phyloP scores from a whole-genome alignment of 2,329 filamentous ascomycete species.

The Pezicula rhizophila region DNA sequence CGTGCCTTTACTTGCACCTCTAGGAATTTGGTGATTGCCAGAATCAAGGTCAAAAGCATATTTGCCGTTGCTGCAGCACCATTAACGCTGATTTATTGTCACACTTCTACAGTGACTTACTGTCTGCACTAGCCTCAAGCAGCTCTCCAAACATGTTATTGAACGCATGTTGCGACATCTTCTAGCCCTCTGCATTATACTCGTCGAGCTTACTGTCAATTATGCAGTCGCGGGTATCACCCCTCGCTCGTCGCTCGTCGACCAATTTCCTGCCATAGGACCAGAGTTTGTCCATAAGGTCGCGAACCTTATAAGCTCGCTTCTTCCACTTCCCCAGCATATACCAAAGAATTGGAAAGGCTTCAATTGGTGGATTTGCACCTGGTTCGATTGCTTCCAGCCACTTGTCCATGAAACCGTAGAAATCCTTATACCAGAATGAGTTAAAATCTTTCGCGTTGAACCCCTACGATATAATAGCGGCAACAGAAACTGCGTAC shows the following conservation, averaged over 20 bases:
- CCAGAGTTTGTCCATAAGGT: not conserved
- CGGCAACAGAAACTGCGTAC: not conserved
- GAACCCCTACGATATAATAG: not conserved
- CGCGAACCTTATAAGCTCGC: not conserved
- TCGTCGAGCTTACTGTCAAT: not conserved
- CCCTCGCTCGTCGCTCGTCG: not conserved
- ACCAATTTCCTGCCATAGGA: not conserved
- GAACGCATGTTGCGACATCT: not conserved
- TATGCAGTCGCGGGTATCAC: not conserved
- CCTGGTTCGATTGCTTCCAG: not conserved
- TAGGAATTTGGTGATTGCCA: constrained; percentile 34
- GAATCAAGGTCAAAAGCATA: constrained; percentile 13
- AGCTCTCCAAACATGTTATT: not conserved
- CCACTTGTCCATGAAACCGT: not conserved
- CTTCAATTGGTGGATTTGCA: not conserved
- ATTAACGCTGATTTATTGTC: too few species aligned
- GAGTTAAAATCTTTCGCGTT: not conserved
- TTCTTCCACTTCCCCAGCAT: not conserved
- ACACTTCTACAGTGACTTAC: too few species aligned
- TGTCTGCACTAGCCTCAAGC: not conserved
- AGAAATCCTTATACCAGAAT: not conserved
- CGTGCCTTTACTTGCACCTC: constrained; percentile 31
- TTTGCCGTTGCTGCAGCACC: not conserved
- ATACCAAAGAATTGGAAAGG: constrained; percentile 1
- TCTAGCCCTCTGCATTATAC: not conserved